These are phyloP conservation scores for Aspergillus sclerotioniger DNA, from an alignment of 495 filamentous ascomycete genomes.

Conservation along the genomic window DNA sequence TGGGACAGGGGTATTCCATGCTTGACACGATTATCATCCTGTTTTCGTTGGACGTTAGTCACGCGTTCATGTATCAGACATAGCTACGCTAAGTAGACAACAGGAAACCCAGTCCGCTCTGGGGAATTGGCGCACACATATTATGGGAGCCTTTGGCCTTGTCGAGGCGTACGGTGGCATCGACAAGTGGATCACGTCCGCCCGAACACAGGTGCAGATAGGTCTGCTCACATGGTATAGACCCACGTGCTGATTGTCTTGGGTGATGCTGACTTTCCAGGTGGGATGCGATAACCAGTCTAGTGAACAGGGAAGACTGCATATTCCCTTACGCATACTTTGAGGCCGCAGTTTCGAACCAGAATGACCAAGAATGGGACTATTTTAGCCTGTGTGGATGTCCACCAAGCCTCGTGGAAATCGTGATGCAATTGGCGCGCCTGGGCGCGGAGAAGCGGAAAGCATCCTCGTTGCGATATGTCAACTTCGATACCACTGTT, in stretches of 20 bases:
- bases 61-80: background rate
- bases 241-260: background rate
- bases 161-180: background rate
- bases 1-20: background rate
- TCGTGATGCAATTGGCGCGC: constrained; percentile 1
- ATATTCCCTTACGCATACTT: background rate
- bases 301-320: background rate
- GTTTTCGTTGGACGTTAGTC: constrained; percentile 1
- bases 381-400: constrained; percentile 4
- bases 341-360: background rate
- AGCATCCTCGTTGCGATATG: background rate
- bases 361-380: background rate
- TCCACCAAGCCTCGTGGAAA: background rate
- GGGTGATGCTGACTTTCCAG: constrained; percentile 14
- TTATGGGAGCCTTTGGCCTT: background rate
- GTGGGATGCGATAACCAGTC: constrained; percentile 13
- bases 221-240: background rate
- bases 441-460: background rate
- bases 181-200: background rate
- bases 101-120: constrained; percentile 5
- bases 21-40: constrained; percentile 1
- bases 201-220: background rate
- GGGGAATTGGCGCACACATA: background rate
- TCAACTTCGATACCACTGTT: background rate
- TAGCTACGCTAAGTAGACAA: background rate